phyloP scores from a whole-genome alignment of 2,329 filamentous ascomycete genomes.

The Colletotrichum sp. region DNA sequence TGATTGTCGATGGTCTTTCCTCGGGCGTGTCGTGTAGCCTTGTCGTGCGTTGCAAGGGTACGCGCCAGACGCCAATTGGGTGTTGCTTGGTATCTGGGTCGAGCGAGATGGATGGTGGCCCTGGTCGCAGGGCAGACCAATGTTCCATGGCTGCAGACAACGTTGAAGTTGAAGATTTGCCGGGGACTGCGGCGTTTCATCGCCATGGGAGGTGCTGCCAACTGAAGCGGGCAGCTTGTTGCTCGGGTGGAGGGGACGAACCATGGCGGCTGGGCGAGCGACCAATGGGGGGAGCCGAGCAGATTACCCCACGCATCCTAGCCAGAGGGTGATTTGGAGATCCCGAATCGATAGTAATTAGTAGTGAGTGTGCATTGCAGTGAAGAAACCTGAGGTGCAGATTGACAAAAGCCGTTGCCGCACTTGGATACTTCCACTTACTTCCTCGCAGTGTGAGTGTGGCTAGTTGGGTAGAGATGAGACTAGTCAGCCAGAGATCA shows the following conservation, averaged over 20 bases:
- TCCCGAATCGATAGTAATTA: background rate
- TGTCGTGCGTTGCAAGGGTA: background rate
- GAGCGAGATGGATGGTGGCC: background rate
- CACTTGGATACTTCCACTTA: background rate
- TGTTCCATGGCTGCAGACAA: background rate
- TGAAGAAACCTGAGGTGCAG: background rate
- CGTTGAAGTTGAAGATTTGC: constrained; percentile 17
- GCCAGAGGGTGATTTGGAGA: background rate
- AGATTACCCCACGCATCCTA: background rate
- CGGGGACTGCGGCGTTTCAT: constrained; percentile 14
- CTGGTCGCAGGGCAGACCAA: background rate
- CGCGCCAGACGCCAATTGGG: background rate
- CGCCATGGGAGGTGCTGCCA: constrained; percentile 7
- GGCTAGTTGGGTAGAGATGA: background rate
- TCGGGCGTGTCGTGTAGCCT: background rate
- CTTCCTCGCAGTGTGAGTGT: background rate
- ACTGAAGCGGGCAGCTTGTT: constrained; percentile 8
- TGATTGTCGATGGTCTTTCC: background rate
- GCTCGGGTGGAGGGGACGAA: constrained; percentile 18
- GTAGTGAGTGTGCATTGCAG: background rate
- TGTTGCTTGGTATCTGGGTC: background rate
- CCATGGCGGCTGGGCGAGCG: background rate
- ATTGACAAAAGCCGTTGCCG: background rate
- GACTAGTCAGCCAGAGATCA: background rate
- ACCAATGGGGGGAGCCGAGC: background rate